Evolutionary conservation across 1,284 basidiomycete species (phyloP), one percentile per base, ranked within the genome.

Genomic region (Blastosporella zonata): DNA sequence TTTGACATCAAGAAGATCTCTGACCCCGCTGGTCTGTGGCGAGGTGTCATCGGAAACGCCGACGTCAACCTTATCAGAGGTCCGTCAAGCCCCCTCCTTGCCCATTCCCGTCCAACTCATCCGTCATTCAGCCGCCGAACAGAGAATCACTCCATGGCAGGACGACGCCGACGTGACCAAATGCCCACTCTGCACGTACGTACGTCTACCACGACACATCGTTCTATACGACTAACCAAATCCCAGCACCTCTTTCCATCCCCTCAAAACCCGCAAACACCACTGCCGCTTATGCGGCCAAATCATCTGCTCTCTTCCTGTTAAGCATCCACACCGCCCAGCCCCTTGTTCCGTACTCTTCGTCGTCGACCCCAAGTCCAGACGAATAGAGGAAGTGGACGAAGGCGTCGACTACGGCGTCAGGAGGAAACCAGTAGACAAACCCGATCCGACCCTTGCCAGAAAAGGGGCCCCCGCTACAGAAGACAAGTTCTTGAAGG

Each of bases 271-370:
- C 53, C 84, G 96, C 13, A 97, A 97, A 69, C 96, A 99, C 59
- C 96, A 99, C 64, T 99, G 96, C 67, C 84, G 97, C 7, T 73
- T 98, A 5, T 99, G 96, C 59, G 96, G 96, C 0, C 78, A 87
- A 34, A 90, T 98, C 38, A 84, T 98, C 2, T 99, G 96, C 62
- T 90, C 95, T 0, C 76, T 97, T 2, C 93, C 94, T 0, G 76
- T 87, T 1, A 92, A 88, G 47, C 76, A 73, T 2, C 82, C 87
- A 0, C 84, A 84, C 48, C 77, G 91, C 20, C 74, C 77, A 1
- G 74, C 78, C 36, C 74, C 79, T 9, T 95, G 92, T 60, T 91
- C 88, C 0, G 64, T 89, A 2, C 69, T 95, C 13, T 90, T 95
- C 52, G 78, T 93, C 2, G 87, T 87, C 2, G 90, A 94, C 60